Evolutionary conservation across 352 stramenopile species (phyloP).

Genomic region (Phytopythium litorale): DNA sequence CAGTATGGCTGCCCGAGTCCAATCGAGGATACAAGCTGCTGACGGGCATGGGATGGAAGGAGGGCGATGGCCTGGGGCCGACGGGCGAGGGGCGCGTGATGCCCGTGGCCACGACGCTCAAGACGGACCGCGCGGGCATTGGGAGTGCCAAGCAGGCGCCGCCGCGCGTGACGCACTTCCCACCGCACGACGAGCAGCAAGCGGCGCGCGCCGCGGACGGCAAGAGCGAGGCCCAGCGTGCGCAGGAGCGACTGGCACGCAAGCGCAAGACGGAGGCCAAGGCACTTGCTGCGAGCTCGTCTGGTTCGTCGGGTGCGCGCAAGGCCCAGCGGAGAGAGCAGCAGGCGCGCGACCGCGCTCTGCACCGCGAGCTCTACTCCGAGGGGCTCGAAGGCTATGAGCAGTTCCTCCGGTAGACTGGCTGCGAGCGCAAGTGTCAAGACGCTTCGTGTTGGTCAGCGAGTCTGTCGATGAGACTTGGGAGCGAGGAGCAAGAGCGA

Average conservation of each 20-base stretch:
- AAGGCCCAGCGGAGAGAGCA: conserved; percentile 41
- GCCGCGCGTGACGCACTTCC: conserved; percentile 37
- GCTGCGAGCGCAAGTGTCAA: neutral
- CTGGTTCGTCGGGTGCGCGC: conserved; percentile 9
- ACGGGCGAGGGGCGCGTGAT: conserved; percentile 31
- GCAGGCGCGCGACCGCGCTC: conserved; percentile 31
- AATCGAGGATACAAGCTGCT: conserved; percentile 64
- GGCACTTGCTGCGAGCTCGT: conserved; percentile 7
- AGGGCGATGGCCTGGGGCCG: conserved; percentile 33
- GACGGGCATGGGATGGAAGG: conserved; percentile 54
- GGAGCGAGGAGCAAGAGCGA: neutral
- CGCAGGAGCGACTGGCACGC: conserved; percentile 34
- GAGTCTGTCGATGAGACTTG: neutral
- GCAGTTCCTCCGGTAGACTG: conserved; percentile 35
- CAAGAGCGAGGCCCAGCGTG: conserved; percentile 29
- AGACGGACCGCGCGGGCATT: conserved; percentile 46
- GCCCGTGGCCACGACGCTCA: conserved; percentile 46
- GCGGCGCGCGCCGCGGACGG: conserved; percentile 22
- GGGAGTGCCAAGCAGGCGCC: conserved; percentile 19
- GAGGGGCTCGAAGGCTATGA: conserved; percentile 56
- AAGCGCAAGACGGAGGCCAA: conserved; percentile 43
- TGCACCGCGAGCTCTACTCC: conserved; percentile 44
- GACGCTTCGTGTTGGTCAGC: neutral
- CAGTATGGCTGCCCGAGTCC: conserved; percentile 64
- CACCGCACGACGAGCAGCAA: conserved; percentile 32